Evolutionary conservation across 2,329 filamentous ascomycete species (phyloP).

Genomic region (Aspergillus neoniger): DNA sequence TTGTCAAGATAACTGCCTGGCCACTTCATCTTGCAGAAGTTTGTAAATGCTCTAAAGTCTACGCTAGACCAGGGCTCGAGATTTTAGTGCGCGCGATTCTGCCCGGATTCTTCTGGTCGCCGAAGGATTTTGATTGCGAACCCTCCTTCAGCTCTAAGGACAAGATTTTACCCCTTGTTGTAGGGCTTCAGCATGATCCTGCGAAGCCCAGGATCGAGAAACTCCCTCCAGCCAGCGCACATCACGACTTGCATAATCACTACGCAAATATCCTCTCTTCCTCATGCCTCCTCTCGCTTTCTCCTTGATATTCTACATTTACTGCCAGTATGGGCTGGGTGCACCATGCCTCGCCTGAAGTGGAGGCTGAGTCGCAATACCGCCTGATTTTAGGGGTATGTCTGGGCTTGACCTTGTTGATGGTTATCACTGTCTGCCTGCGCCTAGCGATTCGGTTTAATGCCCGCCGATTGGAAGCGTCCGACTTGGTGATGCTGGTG

Average conservation of each 20-base stretch:
- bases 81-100: not conserved
- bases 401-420: conserved; percentile 48
- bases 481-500: conserved; percentile 49
- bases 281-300: not conserved
- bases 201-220: not conserved
- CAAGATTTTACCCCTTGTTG: not conserved
- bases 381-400: conserved; percentile 54
- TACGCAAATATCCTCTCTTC: not conserved
- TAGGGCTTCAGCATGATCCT: not conserved
- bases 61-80: not conserved
- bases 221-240: not conserved
- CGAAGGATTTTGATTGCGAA: not conserved
- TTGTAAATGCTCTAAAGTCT: not conserved
- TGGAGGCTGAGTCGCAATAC: conserved; percentile 53
- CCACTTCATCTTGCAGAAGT: not conserved
- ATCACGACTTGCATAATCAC: not conserved
- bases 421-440: conserved; percentile 44
- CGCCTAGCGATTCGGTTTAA: conserved; percentile 48
- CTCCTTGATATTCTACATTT: not conserved
- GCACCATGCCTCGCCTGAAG: conserved; percentile 50
- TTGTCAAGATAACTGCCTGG: not conserved
- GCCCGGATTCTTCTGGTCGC: not conserved
- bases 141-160: not conserved
- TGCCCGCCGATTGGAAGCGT: conserved; percentile 49
- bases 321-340: conserved; percentile 53